Evolutionary conservation across 306 rosid species (phyloP).

Genomic region (Vigna reflexopilosa): DNA sequence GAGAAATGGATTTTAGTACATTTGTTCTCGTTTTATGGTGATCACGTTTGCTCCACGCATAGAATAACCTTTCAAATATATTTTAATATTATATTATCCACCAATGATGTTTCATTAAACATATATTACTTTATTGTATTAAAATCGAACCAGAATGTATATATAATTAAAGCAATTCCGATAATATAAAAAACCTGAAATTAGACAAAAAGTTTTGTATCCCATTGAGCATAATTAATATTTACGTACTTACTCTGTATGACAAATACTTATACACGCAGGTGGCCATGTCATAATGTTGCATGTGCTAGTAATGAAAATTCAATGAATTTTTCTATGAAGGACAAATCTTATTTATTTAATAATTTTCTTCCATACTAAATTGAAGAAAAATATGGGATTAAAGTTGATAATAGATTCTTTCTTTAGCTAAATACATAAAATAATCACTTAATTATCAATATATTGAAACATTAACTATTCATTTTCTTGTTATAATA

Average conservation of each 20-base stretch:
- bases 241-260: background rate
- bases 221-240: background rate
- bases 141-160: background rate
- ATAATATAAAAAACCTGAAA: background rate
- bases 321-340: too few relatives aligned
- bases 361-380: too few relatives aligned
- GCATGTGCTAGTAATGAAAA: slow-evolving; percentile 2
- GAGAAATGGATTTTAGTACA: background rate
- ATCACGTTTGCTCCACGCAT: background rate
- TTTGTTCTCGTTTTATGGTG: slow-evolving; percentile 6
- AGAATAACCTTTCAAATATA: slow-evolving; percentile 13
- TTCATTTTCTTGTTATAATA: too few relatives aligned
- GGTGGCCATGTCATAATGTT: slow-evolving; percentile 19
- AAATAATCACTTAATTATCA: too few relatives aligned
- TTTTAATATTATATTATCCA: background rate
- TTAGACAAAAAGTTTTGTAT: too few relatives aligned
- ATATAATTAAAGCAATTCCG: background rate
- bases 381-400: too few relatives aligned
- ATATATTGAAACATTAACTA: too few relatives aligned
- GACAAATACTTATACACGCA: background rate
- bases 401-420: too few relatives aligned
- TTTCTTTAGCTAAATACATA: too few relatives aligned
- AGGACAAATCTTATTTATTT: too few relatives aligned
- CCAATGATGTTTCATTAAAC: background rate
- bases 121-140: background rate